These are phyloP conservation scores for Cercophora sp. DNA, from an alignment of 495 filamentous ascomycete species.

Conservation along the genomic window DNA sequence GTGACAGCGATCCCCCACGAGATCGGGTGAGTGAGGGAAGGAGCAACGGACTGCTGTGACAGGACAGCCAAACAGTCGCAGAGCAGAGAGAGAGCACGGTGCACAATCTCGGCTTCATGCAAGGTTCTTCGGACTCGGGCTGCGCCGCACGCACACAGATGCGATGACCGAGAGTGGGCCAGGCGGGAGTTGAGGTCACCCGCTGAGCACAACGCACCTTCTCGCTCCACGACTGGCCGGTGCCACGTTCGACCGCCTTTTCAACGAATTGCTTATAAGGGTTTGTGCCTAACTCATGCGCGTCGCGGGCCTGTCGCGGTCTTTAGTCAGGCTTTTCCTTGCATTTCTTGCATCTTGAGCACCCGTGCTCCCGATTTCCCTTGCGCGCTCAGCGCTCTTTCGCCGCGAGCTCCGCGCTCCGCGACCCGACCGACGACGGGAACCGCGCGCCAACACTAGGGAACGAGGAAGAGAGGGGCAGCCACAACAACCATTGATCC, in stretches of 20 bases:
- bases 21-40: no score
- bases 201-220: no score
- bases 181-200: no score
- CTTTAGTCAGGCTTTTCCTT: constrained; percentile 12
- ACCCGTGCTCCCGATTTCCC: background rate
- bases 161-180: no score
- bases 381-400: no score
- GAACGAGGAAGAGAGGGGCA: no score
- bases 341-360: constrained; percentile 8
- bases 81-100: no score
- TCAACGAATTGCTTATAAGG: constrained; percentile 15
- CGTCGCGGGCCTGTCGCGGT: constrained; percentile 5
- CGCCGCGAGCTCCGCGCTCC: constrained; percentile 2
- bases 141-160: constrained; percentile 9
- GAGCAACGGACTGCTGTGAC: no score
- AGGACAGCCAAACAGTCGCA: no score
- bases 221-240: background rate
- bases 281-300: constrained; percentile 10
- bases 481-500: no score
- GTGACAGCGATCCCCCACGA: background rate
- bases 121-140: constrained; percentile 18
- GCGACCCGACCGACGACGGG: background rate
- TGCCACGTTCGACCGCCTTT: constrained; percentile 1
- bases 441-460: background rate
- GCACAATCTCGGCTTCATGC: constrained; percentile 13